Percentiles rank a stretch among this genome's conserved stretches.
These are phyloP conservation scores for Nepenthes gracilis DNA, from an alignment of 148 eudicot genomes.

Conservation along the genomic window DNA sequence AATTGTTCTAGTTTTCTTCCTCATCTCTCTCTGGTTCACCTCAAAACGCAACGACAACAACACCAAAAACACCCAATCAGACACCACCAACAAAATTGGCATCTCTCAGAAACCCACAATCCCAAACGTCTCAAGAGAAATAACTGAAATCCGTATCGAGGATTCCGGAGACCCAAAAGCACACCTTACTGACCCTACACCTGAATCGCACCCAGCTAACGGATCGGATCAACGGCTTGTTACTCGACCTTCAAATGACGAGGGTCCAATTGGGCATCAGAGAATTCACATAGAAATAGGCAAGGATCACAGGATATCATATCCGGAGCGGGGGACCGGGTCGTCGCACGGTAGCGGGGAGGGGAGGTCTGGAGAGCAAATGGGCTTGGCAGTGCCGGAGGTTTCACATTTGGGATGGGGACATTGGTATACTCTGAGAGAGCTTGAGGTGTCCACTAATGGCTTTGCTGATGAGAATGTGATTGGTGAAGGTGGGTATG, in stretches of 20 bases:
- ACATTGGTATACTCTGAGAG: constrained; percentile 79
- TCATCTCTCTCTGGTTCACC: constrained; percentile 64
- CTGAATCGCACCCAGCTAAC: constrained; percentile 1
- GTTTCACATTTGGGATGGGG: constrained; percentile 94
- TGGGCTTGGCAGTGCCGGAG: constrained; percentile 31
- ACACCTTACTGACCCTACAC: constrained; percentile 12
- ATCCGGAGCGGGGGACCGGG: constrained; percentile 24
- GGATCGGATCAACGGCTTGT: constrained; percentile 8
- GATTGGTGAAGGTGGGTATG: constrained; percentile 97
- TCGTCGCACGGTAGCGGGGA: constrained; percentile 23
- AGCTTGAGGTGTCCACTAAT: constrained; percentile 63
- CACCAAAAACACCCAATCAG: neutral
- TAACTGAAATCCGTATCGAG: constrained; percentile 46
- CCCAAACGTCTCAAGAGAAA: constrained; percentile 56
- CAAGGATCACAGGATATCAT: constrained; percentile 42
- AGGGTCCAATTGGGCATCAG: constrained; percentile 16
- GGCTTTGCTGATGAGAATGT: constrained; percentile 71
- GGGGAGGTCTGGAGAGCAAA: constrained; percentile 23
- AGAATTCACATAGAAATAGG: constrained; percentile 48
- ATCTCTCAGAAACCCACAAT: constrained; percentile 24
- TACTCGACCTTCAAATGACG: constrained; percentile 14
- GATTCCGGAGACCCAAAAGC: constrained; percentile 5
- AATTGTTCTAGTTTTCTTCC: constrained; percentile 45
- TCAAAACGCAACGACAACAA: constrained; percentile 26
- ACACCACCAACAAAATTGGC: no score